Conservation (phyloP, 768 basidiomycete genomes). For the Tremella fuciformis region DNA sequence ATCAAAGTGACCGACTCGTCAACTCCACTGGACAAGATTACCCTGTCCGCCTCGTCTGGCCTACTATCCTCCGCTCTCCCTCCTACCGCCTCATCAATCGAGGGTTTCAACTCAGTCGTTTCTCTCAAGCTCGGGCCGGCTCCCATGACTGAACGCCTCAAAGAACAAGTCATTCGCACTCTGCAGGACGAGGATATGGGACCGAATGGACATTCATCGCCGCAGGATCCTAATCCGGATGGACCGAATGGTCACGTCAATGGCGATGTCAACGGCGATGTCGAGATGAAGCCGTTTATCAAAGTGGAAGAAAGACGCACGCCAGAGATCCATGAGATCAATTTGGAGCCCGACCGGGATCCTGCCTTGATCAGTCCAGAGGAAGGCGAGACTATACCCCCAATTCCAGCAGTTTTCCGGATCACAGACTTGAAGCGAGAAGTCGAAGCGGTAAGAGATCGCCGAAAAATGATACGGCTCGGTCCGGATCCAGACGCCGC, state of each 20-base stretch:
- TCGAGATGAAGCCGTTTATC: constrained; percentile 25
- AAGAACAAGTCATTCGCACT: constrained; percentile 72
- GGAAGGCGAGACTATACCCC: constrained; percentile 56
- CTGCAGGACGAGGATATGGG: constrained; percentile 64
- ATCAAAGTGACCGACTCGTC: constrained; percentile 59
- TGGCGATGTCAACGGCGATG: constrained; percentile 57
- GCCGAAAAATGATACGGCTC: constrained; percentile 83
- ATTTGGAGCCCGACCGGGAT: constrained; percentile 31
- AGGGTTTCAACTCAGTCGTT: constrained; percentile 68
- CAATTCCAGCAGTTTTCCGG: constrained; percentile 73
- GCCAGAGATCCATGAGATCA: constrained; percentile 14
- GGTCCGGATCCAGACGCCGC: constrained; percentile 60
- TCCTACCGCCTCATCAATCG: constrained; percentile 56
- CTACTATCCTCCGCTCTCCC: constrained; percentile 74
- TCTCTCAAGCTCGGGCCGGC: constrained; percentile 80
- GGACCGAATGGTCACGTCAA: constrained; percentile 21
- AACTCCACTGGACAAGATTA: constrained; percentile 37
- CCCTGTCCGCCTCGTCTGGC: constrained; percentile 54
- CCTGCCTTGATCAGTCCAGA: constrained; percentile 32
- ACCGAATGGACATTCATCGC: constrained; percentile 8
- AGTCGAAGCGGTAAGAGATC: constrained; percentile 82
- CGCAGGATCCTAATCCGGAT: constrained; percentile 12
- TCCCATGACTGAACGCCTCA: constrained; percentile 74
- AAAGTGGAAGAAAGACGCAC: background rate
- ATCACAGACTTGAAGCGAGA: constrained; percentile 85